A percentile compares a stretch with the other conserved stretches of the same genome.
These are phyloP conservation scores for Thinopyrum elongatum DNA, from an alignment of 176 grass and related monocot species.

Conservation along the genomic window DNA sequence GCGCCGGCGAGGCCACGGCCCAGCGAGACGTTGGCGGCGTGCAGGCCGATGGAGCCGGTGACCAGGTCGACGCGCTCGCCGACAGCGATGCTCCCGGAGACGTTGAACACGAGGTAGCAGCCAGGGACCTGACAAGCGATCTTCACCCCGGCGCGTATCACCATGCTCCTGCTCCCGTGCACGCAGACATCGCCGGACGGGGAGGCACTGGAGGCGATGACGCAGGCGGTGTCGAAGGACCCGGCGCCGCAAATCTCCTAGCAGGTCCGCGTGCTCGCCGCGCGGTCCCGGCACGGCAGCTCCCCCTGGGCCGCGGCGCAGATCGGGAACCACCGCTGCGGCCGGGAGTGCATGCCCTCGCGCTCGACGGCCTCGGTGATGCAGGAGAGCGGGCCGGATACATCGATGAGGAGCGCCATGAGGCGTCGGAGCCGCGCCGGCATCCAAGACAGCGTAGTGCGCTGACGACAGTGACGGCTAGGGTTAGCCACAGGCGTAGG, in stretches of 20 bases:
- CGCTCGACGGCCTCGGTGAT: too few species aligned
- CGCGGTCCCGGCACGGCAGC: slow-evolving; percentile 15
- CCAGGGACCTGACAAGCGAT: slow-evolving; percentile 54
- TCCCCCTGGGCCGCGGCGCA: not conserved
- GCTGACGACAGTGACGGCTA: too few species aligned
- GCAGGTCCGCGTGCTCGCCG: slow-evolving; percentile 54
- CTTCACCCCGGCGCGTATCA: slow-evolving; percentile 42
- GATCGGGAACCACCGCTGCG: too few species aligned
- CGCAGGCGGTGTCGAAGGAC: slow-evolving; percentile 63
- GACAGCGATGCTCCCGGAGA: slow-evolving; percentile 52
- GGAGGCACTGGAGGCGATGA: slow-evolving; percentile 52
- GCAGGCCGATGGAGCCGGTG: slow-evolving; percentile 52
- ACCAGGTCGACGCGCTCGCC: slow-evolving; percentile 34
- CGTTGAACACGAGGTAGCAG: slow-evolving; percentile 57
- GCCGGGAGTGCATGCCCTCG: too few species aligned
- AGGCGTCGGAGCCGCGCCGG: too few species aligned
- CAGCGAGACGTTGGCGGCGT: slow-evolving; percentile 48
- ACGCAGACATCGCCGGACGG: slow-evolving; percentile 55
- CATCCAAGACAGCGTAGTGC: too few species aligned
- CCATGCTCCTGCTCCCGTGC: slow-evolving; percentile 53
- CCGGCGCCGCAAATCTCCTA: slow-evolving; percentile 66
- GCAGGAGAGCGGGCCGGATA: too few species aligned
- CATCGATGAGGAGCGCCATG: too few species aligned
- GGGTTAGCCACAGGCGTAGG: too few species aligned
- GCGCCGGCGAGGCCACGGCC: slow-evolving; percentile 38